Evolutionary conservation across 371 early-diverging fungal genomes (phyloP).

Genomic region (Mortierella sp.): DNA sequence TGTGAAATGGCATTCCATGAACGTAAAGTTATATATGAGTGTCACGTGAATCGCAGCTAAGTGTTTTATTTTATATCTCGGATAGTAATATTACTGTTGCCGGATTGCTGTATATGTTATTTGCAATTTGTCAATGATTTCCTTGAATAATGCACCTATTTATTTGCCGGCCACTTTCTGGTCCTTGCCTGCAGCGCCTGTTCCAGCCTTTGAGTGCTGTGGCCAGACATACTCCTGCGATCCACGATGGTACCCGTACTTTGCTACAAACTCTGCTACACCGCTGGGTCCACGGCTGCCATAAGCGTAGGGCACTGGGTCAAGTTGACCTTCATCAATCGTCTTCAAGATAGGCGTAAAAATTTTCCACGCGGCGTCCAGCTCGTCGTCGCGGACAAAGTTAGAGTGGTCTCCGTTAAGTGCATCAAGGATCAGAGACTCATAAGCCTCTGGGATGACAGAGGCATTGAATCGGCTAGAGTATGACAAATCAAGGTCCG

Average conservation of each 20-base stretch:
- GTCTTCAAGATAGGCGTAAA: slow-evolving; percentile 95
- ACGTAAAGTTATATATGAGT: neutral
- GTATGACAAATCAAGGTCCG: slow-evolving; percentile 95
- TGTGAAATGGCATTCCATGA: neutral
- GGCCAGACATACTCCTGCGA: slow-evolving; percentile 62
- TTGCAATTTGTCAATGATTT: neutral
- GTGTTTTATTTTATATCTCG: neutral
- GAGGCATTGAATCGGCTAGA: slow-evolving; percentile 84
- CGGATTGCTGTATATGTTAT: neutral
- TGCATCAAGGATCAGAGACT: slow-evolving; percentile 91
- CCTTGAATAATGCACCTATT: neutral
- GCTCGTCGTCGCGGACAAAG: slow-evolving; percentile 97
- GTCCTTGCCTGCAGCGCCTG: slow-evolving; percentile 38
- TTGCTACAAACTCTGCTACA: slow-evolving; percentile 78
- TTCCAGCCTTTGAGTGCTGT: slow-evolving; percentile 57
- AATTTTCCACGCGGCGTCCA: slow-evolving; percentile 96
- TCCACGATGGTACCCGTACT: slow-evolving; percentile 73
- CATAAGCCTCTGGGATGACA: slow-evolving; percentile 97
- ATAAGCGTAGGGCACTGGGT: slow-evolving; percentile 84
- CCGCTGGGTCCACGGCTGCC: slow-evolving; percentile 92
- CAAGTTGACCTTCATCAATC: slow-evolving; percentile 81
- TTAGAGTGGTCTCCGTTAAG: slow-evolving; percentile 94
- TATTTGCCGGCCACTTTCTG: slow-evolving; percentile 17
- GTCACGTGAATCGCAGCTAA: neutral
- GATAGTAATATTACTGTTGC: neutral